Evolutionary conservation across 2,329 filamentous ascomycete species (phyloP).

Genomic region (Gyromitra esculenta): DNA sequence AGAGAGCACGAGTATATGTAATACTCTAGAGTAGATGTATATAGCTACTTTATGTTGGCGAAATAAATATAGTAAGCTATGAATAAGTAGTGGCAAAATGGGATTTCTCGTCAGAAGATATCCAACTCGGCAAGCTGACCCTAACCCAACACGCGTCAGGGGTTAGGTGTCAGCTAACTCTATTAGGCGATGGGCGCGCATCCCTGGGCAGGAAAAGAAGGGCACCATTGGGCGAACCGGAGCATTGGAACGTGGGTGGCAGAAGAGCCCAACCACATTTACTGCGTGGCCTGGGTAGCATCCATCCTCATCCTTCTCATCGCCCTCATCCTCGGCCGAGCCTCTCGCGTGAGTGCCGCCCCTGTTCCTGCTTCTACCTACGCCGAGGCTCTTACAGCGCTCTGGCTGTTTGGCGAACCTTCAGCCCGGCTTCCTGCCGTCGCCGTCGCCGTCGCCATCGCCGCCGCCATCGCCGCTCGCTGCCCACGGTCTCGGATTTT

Average conservation of each 20-base stretch:
- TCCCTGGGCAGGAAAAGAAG: background rate
- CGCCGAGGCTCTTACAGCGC: conserved; percentile 20
- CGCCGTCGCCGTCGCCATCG: conserved; percentile 3
- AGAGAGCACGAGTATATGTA: too few relatives aligned
- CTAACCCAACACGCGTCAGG: conserved; percentile 22
- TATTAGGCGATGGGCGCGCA: conserved; percentile 17
- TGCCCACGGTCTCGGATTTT: conserved; percentile 36
- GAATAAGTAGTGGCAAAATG: too few relatives aligned
- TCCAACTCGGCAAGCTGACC: background rate
- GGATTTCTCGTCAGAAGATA: background rate
- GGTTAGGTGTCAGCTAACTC: conserved; percentile 22
- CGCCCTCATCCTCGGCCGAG: conserved; percentile 39
- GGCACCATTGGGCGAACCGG: conserved; percentile 35
- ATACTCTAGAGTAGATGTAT: too few relatives aligned
- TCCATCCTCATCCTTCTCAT: conserved; percentile 28
- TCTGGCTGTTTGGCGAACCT: background rate
- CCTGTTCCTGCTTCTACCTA: background rate
- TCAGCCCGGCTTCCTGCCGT: conserved; percentile 20
- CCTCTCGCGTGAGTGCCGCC: conserved; percentile 32
- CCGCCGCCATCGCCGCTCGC: conserved; percentile 11
- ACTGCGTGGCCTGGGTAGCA: conserved; percentile 7
- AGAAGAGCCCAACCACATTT: conserved; percentile 34
- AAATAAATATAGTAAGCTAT: too few relatives aligned
- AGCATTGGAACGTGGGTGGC: conserved; percentile 17
- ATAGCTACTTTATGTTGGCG: too few relatives aligned